Conservation (phyloP, 495 filamentous ascomycete species). For the Neurospora sp. region DNA sequence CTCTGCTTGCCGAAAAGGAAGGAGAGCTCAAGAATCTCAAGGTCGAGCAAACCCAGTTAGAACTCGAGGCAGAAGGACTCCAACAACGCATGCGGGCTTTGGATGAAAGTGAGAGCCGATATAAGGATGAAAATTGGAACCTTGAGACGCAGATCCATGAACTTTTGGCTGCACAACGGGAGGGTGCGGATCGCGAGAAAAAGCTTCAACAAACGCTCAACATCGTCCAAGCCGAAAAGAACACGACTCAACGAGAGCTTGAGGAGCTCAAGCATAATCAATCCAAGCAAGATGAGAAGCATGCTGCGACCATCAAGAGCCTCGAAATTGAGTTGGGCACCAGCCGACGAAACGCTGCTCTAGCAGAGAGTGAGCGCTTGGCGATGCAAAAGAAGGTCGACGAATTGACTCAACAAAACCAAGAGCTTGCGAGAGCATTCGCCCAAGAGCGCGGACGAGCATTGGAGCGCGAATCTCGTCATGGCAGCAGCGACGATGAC, state of each 20-base stretch:
- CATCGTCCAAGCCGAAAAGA: slow-evolving; percentile 63
- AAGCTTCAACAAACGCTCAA: slow-evolving; percentile 64
- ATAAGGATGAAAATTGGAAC: slow-evolving; percentile 97
- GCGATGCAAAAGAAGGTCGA: slow-evolving; percentile 72
- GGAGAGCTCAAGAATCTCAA: slow-evolving; percentile 68
- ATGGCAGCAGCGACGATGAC: slow-evolving; percentile 49
- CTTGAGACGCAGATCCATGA: slow-evolving; percentile 86
- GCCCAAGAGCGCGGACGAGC: slow-evolving; percentile 59
- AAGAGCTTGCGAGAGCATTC: slow-evolving; percentile 71
- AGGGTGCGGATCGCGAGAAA: slow-evolving; percentile 67
- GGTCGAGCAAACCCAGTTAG: slow-evolving; percentile 63
- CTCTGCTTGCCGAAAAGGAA: slow-evolving; percentile 72
- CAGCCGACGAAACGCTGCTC: slow-evolving; percentile 62
- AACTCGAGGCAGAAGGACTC: slow-evolving; percentile 70
- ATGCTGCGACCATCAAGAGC: slow-evolving; percentile 61
- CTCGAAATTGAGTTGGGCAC: slow-evolving; percentile 79
- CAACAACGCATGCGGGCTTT: slow-evolving; percentile 66
- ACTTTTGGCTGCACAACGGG: slow-evolving; percentile 54
- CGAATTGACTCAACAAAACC: slow-evolving; percentile 76
- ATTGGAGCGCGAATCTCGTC: slow-evolving; percentile 49
- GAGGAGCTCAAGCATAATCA: slow-evolving; percentile 77
- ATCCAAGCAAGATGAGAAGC: slow-evolving; percentile 71
- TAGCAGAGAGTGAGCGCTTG: slow-evolving; percentile 62
- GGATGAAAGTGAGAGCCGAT: slow-evolving; percentile 87
- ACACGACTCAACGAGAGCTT: slow-evolving; percentile 62